phyloP scores from a whole-genome alignment of 495 filamentous ascomycete genomes.

The Halenospora varia region DNA sequence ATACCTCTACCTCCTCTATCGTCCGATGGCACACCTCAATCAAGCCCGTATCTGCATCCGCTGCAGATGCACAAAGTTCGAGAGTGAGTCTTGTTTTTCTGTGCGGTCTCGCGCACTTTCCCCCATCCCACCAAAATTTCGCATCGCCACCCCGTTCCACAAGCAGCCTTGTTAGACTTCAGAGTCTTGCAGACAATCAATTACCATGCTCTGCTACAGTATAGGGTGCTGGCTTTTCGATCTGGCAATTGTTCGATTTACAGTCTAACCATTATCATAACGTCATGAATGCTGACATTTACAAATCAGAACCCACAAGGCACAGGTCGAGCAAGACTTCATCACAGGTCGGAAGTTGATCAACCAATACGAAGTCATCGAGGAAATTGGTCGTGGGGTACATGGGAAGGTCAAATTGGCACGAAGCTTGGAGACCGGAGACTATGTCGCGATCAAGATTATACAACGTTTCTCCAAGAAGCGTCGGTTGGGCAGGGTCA shows the following conservation, averaged over 20 bases:
- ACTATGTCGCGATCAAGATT: constrained; percentile 95
- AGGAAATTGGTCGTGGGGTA: constrained; percentile 90
- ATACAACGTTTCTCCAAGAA: constrained; percentile 93
- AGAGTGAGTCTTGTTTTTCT: constrained; percentile 41
- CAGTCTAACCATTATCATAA: background rate
- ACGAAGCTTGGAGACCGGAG: constrained; percentile 67
- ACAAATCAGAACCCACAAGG: constrained; percentile 66
- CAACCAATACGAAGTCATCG: constrained; percentile 94
- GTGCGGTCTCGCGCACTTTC: background rate
- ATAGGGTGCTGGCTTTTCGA: background rate
- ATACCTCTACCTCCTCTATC: constrained; percentile 7
- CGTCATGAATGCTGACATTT: constrained; percentile 1
- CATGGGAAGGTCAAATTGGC: constrained; percentile 98
- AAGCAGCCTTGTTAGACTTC: background rate
- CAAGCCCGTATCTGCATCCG: constrained; percentile 29
- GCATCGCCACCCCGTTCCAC: constrained; percentile 1
- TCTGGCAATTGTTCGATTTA: background rate
- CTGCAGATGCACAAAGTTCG: constrained; percentile 32
- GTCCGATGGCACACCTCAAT: constrained; percentile 22
- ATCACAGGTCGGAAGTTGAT: constrained; percentile 90
- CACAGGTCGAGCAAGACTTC: constrained; percentile 80
- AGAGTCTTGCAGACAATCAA: background rate
- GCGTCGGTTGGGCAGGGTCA: constrained; percentile 75
- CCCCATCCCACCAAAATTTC: constrained; percentile 6
- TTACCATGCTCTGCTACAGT: background rate